Conservation (phyloP, 805 yeast species). For the Candida yuanshanica region DNA sequence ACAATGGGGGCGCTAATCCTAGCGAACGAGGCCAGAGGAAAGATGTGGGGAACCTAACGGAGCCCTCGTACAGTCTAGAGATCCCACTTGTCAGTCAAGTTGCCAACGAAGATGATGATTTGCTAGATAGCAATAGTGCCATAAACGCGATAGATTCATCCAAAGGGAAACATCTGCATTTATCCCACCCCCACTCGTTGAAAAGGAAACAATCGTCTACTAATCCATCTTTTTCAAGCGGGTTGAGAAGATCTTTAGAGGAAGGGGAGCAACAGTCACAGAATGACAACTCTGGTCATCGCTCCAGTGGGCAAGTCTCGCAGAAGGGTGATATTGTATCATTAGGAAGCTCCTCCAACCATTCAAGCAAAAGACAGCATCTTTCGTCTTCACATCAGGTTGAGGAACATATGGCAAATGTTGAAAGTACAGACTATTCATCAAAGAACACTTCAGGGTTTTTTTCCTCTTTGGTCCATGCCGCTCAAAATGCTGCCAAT, state of each 20-base stretch:
- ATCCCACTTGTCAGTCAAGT: not conserved
- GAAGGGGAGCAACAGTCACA: not conserved
- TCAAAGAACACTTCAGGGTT: conserved; percentile 31
- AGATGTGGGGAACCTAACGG: too few species aligned
- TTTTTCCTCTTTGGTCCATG: conserved; percentile 36
- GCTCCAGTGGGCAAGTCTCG: not conserved
- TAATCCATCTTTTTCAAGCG: not conserved
- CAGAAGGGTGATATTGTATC: not conserved
- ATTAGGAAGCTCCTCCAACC: not conserved
- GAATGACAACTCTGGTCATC: not conserved
- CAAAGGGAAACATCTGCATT: not conserved
- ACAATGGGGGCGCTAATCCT: too few species aligned
- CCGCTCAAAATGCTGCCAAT: conserved; percentile 39
- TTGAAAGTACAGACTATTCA: conserved; percentile 3
- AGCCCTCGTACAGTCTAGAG: not conserved
- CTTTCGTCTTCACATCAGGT: not conserved
- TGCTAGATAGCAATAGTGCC: not conserved
- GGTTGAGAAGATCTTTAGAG: not conserved
- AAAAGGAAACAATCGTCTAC: not conserved
- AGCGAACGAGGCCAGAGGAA: too few species aligned
- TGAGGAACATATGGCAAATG: conserved; percentile 13
- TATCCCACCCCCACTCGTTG: not conserved
- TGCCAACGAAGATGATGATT: not conserved
- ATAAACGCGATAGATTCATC: not conserved
- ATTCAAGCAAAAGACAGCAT: not conserved